Conservation (phyloP, 768 basidiomycete genomes). For the Suillus alpinus region DNA sequence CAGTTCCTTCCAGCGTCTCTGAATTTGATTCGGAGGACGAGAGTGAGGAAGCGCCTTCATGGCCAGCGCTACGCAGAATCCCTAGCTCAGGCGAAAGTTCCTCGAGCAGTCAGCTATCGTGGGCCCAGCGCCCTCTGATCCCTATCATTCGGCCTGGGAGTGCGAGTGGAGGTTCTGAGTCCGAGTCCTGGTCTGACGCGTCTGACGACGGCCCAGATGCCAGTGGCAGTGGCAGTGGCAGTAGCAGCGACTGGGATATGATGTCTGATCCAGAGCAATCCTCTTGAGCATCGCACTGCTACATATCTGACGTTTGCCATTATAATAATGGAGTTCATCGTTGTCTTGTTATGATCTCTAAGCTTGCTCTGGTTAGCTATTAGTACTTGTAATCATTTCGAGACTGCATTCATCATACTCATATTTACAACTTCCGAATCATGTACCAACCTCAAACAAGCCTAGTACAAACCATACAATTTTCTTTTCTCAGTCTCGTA, state of each 20-base stretch:
- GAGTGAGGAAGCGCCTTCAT: not conserved
- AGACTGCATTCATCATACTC: too few relatives aligned
- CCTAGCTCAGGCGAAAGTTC: not conserved
- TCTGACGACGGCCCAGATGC: conserved; percentile 12
- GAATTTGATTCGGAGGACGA: conserved; percentile 18
- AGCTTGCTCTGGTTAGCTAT: not conserved
- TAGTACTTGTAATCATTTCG: too few relatives aligned
- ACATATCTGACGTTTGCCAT: not conserved
- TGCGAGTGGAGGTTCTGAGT: conserved; percentile 13
- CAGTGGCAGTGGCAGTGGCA: not conserved
- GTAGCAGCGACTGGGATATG: conserved; percentile 24
- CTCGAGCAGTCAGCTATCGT: not conserved
- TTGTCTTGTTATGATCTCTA: not conserved
- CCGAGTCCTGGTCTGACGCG: conserved; percentile 30
- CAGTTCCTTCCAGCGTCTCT: conserved; percentile 6
- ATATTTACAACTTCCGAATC: too few relatives aligned
- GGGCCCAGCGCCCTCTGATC: not conserved
- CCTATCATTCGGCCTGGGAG: not conserved
- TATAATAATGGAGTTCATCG: too few relatives aligned
- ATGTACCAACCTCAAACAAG: too few relatives aligned
- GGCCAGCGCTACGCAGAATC: not conserved
- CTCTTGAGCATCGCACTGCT: not conserved
- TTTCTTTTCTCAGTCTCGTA: not conserved
- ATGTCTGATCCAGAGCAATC: conserved; percentile 8
- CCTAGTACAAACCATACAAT: not conserved